These are phyloP conservation scores for Monsonia emarginata DNA, from an alignment of 441 rosid genomes.

Conservation along the genomic window DNA sequence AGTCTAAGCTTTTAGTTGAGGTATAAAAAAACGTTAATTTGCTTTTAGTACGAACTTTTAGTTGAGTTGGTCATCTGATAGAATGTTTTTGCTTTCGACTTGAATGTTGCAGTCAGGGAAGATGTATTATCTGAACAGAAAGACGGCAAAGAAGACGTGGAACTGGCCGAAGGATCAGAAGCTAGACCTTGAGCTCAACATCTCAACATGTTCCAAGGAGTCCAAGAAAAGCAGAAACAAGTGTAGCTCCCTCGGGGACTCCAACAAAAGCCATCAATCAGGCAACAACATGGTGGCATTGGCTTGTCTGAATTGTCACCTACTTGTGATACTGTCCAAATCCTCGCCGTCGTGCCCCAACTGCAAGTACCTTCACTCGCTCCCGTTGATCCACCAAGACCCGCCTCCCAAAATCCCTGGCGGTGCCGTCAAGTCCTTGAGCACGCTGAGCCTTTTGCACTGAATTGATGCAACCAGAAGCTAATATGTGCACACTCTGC, in stretches of 20 bases:
- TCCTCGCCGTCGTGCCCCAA: slow-evolving; percentile 45
- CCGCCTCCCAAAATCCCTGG: slow-evolving; percentile 17
- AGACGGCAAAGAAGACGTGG: slow-evolving; percentile 35
- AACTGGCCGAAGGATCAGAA: slow-evolving; percentile 34
- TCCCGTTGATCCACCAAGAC: slow-evolving; percentile 19
- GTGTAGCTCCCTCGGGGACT: slow-evolving; percentile 5
- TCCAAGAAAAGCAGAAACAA: background rate
- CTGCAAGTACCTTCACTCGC: slow-evolving; percentile 44
- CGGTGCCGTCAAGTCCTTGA: slow-evolving; percentile 14
- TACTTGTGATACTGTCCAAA: slow-evolving; percentile 42
- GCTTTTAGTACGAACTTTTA: too few species aligned
- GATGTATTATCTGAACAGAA: slow-evolving; percentile 39
- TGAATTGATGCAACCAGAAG: slow-evolving; percentile 3
- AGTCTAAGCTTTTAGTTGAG: too few species aligned
- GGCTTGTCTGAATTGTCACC: slow-evolving; percentile 45
- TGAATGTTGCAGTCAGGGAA: slow-evolving; percentile 35
- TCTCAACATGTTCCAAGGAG: slow-evolving; percentile 16
- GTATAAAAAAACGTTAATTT: too few species aligned
- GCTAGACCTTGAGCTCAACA: slow-evolving; percentile 42
- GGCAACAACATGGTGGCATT: slow-evolving; percentile 34
- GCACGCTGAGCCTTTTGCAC: slow-evolving; percentile 37
- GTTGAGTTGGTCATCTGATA: too few species aligned
- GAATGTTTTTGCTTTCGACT: too few species aligned
- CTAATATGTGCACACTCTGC: too few species aligned
- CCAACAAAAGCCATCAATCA: slow-evolving; percentile 10